These are phyloP conservation scores for Blepharisma stoltei DNA, from an alignment of 73 alveolate genomes.

Conservation along the genomic window DNA sequence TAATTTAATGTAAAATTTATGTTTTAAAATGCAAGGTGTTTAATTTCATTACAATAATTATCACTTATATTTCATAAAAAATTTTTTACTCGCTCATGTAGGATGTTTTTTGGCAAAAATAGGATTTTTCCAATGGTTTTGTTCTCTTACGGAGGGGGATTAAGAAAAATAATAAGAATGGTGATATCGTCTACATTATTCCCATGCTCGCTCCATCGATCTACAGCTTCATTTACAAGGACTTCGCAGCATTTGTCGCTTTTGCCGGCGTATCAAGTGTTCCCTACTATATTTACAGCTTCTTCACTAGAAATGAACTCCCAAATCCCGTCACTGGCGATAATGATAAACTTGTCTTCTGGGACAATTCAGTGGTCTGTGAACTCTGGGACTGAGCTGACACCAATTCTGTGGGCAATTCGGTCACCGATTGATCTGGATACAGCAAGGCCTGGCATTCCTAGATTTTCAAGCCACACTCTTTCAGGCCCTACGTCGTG, in stretches of 20 bases:
- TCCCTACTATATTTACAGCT: constrained; percentile 32
- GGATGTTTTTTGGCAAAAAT: constrained; percentile 23
- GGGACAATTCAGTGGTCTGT: constrained; percentile 19
- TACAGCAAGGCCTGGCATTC: constrained; percentile 75
- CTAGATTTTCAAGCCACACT: constrained; percentile 69
- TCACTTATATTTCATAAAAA: no score
- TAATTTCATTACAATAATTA: no score
- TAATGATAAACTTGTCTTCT: constrained; percentile 34
- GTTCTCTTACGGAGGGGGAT: no score
- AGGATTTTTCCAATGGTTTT: no score
- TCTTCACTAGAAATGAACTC: constrained; percentile 32
- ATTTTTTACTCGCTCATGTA: no score
- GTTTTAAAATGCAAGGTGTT: no score
- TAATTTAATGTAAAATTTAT: no score
- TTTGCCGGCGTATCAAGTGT: background rate
- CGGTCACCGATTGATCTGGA: constrained; percentile 74
- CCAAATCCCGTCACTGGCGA: constrained; percentile 48
- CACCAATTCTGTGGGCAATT: constrained; percentile 72
- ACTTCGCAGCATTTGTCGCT: constrained; percentile 32
- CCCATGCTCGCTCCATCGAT: constrained; percentile 37
- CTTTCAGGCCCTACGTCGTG: constrained; percentile 63
- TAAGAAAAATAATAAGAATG: constrained; percentile 37
- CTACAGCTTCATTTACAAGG: constrained; percentile 25
- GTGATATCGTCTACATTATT: constrained; percentile 48
- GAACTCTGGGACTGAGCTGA: constrained; percentile 62